Evolutionary conservation across 192 early-diverging fungal genomes (phyloP), one percentile per base, ranked within the genome.

Genomic region (Rhizoclosmatium sp.): DNA sequence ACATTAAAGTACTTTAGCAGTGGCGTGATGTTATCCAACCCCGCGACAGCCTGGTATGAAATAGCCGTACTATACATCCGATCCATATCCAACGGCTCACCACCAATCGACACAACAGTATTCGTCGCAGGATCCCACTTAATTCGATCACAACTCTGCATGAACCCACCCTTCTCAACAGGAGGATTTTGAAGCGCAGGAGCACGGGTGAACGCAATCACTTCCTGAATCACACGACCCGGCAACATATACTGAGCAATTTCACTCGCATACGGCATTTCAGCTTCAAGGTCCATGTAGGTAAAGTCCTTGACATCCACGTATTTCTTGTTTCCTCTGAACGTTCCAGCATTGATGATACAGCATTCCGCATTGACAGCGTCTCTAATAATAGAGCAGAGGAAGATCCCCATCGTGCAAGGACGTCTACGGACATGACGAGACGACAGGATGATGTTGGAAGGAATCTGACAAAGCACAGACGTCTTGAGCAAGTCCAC

Each of bases 311-410:
- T 58, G 7, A 46, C 72, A 16, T 23, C 44, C 4, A 4, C 59
- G 59, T 75, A 75, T 40, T 59, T 47, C 54, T 46, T 59, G 72
- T 75, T 75, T 59, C 72, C 72, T 61, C 72, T 54, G 45, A 75
- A 62, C 7, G 72, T 45, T n/a, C 72, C 72, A 5, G 72, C 72
- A 47, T 75, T 75, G 40, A 75, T 47, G 42, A 75, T 59, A 31
- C 59, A 59, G 59, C 72, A 75, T 5, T 75, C 72, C 3, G 72
- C 31, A 31, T 62, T 59, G 4, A 46, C 5, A 7, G 72, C 40
- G 54, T 75, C 59, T 16, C 72, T 0, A 62, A 75, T n/a, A 3
- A 75, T 46, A 41, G 49, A 44, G 41, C 40, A 62, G 19, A 75
- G 44, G n/a, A 75, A 62, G 9, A 46, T 75, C 4, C 23, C 16